Evolutionary conservation across 2,329 filamentous ascomycete species (phyloP), one percentile per base, ranked within the genome.

Genomic region (Penicillium sp.): DNA sequence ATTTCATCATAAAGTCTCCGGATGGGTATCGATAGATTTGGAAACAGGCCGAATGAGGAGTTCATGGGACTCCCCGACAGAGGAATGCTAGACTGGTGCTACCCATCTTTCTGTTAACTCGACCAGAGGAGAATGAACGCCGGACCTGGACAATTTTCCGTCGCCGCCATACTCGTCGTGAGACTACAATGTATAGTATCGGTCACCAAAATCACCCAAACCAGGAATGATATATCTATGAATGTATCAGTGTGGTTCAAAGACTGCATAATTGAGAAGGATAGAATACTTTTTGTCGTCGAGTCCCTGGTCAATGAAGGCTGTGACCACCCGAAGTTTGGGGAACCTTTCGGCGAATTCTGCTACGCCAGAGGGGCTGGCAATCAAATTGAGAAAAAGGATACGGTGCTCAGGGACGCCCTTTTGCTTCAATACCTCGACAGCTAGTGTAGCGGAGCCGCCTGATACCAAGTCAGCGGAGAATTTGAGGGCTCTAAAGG

Each of bases 361-460:
- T 65, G 85, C 84, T 60, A 95, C 88, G 6, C 94, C 94, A 68
- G 96, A 87, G 0, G 94, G 94, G 70, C 92, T 96, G n/a, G 94
- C 92, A 68, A 99, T 96, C 56, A 99, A 79, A 73, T 99, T 99
- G 53, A 99, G 80, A 77, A 99, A 99, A 36, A 97, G 79, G 57
- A 99, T 99, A 52, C 89, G 87, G 62, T 97, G 90, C 75, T 97
- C 94, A 0, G 92, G 91, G 5, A 99, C 94, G 29, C 94, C 94
- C 60, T 89, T 87, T 36, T 86, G 86, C 70, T 89, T 95, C 62
- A 99, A 80, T 3, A 96, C 90, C 59, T 97, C 90, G 16, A 97
- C 92, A 28, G 94, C 94, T 89, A 99, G 95, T 52, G 91, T 94
- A 47, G 94, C 94, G 52, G 92, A 96, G 43, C 94, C 94, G 62